phyloP scores from a whole-genome alignment of 306 rosid genomes.

The Cicer yamashitae region DNA sequence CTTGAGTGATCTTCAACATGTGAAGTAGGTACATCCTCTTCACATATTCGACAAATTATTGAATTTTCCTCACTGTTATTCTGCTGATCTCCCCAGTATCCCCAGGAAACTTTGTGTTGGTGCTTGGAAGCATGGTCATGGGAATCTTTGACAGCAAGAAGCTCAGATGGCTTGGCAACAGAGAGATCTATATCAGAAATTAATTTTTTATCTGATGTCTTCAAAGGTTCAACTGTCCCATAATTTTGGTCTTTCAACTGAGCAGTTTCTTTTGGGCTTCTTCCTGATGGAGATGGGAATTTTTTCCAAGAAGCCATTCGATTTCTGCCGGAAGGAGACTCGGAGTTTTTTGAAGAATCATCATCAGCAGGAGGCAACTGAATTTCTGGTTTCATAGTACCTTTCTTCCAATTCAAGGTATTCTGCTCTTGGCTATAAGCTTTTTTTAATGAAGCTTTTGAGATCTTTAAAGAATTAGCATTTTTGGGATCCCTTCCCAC shows the following conservation, averaged over 20 bases:
- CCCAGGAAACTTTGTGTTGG: slow-evolving; percentile 89
- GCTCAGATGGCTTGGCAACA: slow-evolving; percentile 71
- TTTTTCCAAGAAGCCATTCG: slow-evolving; percentile 94
- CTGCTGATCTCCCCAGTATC: slow-evolving; percentile 86
- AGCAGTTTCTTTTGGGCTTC: slow-evolving; percentile 61
- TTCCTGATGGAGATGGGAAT: slow-evolving; percentile 69
- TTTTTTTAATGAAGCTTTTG: slow-evolving; percentile 74
- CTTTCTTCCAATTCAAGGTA: slow-evolving; percentile 71
- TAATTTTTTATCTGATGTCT: slow-evolving; percentile 56
- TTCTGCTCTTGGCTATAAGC: slow-evolving; percentile 93
- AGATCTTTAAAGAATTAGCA: slow-evolving; percentile 59
- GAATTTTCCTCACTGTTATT: slow-evolving; percentile 72
- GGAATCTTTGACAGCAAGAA: slow-evolving; percentile 68
- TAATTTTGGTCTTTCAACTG: slow-evolving; percentile 68
- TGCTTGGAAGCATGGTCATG: slow-evolving; percentile 84
- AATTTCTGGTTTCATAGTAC: slow-evolving; percentile 52
- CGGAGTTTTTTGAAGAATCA: slow-evolving; percentile 59
- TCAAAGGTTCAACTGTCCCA: slow-evolving; percentile 62
- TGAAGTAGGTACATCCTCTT: slow-evolving; percentile 93
- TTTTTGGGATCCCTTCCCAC: slow-evolving; percentile 67
- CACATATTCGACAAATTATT: slow-evolving; percentile 98
- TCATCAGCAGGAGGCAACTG: slow-evolving; percentile 54
- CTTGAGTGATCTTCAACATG: slow-evolving; percentile 96
- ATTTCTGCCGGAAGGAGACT: slow-evolving; percentile 67
- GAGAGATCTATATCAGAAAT: slow-evolving; percentile 61